A percentile compares a stretch with the other conserved stretches of the same genome.
Conservation (phyloP, 2,329 filamentous ascomycete genomes). For the Aspergillus pseudotamarii region DNA sequence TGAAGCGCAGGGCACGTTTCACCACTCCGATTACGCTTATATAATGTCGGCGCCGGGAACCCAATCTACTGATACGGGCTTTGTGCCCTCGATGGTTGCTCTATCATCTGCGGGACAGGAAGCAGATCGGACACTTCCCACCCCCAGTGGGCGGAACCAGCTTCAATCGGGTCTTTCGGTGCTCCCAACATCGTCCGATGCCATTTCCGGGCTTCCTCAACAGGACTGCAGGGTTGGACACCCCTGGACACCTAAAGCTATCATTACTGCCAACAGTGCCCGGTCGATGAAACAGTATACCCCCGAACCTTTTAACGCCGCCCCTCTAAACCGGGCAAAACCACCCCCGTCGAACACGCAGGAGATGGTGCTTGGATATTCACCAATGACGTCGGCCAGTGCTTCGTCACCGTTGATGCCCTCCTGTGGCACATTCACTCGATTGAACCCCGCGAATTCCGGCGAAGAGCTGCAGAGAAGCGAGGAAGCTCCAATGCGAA, state of each 20-base stretch:
- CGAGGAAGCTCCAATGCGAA: conserved; percentile 17
- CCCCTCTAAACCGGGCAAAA: conserved; percentile 23
- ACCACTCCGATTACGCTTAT: conserved; percentile 32
- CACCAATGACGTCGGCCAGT: conserved; percentile 28
- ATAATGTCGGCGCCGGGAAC: conserved; percentile 32
- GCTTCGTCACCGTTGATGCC: conserved; percentile 16
- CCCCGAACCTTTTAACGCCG: conserved; percentile 25
- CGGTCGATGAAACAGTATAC: conserved; percentile 24
- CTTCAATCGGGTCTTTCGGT: conserved; percentile 16
- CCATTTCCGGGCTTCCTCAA: conserved; percentile 20
- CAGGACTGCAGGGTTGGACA: conserved; percentile 23
- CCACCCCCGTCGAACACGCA: conserved; percentile 23
- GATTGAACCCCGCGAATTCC: conserved; percentile 22
- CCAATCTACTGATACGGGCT: conserved; percentile 27
- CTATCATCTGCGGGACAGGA: conserved; percentile 27
- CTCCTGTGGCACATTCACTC: conserved; percentile 16
- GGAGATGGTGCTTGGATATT: conserved; percentile 34
- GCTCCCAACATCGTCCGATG: conserved; percentile 21
- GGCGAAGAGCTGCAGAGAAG: conserved; percentile 22
- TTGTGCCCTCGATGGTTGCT: conserved; percentile 18
- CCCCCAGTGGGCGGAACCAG: conserved; percentile 32
- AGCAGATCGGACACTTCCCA: conserved; percentile 41
- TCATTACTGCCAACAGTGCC: conserved; percentile 9
- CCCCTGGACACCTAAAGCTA: conserved; percentile 20
- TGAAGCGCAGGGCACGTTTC: conserved; percentile 27